These are phyloP conservation scores for Anacardium occidentale DNA, from an alignment of 345 rosid species.

Conservation along the genomic window DNA sequence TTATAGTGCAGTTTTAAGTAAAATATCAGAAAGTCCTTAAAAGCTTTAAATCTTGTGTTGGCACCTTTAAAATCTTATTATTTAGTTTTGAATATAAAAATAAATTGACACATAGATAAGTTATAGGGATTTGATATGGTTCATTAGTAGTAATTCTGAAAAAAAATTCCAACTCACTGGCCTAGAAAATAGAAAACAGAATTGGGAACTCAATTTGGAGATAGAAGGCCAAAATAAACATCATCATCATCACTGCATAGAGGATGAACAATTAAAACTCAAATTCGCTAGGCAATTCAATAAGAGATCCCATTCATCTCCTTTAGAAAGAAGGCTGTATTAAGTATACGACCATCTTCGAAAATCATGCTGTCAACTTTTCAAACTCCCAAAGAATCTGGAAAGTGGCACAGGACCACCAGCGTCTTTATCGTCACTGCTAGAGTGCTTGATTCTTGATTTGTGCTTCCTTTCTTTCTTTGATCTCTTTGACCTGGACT, in stretches of 20 bases:
- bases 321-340: conserved; percentile 14
- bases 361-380: conserved; percentile 37
- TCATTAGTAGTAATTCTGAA: background rate
- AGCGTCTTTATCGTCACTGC: conserved; percentile 44
- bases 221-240: conserved; percentile 4
- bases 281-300: conserved; percentile 14
- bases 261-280: background rate
- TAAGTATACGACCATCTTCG: conserved; percentile 20
- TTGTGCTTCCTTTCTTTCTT: conserved; percentile 63
- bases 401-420: conserved; percentile 92
- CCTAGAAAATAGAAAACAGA: too few species aligned
- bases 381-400: conserved; percentile 74
- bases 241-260: conserved; percentile 1
- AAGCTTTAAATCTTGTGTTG: too few species aligned
- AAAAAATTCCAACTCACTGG: background rate
- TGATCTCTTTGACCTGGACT: conserved; percentile 66
- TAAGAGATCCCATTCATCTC: conserved; percentile 2
- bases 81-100: too few species aligned
- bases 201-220: background rate
- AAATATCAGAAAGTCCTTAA: too few species aligned
- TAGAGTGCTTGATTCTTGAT: conserved; percentile 55
- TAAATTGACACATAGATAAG: too few species aligned
- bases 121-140: too few species aligned
- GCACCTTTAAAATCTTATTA: too few species aligned
- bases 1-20: too few species aligned